These are phyloP conservation scores for Phylloporus scabripes DNA, from an alignment of 768 basidiomycete species.

Conservation along the genomic window DNA sequence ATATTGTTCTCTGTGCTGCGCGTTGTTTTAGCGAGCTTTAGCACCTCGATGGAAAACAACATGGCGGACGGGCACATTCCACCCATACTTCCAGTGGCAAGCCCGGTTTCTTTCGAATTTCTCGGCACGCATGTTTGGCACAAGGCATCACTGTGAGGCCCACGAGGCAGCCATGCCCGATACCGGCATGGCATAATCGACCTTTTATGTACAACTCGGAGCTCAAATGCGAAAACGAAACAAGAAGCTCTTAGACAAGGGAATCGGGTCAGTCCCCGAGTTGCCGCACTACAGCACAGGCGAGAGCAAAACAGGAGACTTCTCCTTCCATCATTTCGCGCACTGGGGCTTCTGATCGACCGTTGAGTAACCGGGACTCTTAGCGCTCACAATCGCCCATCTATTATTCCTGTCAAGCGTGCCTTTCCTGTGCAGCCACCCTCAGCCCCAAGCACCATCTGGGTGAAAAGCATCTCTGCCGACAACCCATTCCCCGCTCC, in stretches of 20 bases:
- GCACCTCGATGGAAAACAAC: conserved; percentile 38
- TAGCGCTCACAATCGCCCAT: not conserved
- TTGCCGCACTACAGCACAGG: conserved; percentile 2
- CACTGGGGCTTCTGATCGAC: conserved; percentile 1
- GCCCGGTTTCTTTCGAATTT: conserved; percentile 56
- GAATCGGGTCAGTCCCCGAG: conserved; percentile 22
- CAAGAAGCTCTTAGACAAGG: conserved; percentile 1
- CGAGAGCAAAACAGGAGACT: too few species aligned
- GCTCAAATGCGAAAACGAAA: too few species aligned
- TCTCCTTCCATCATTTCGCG: not conserved
- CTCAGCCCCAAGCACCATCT: too few species aligned
- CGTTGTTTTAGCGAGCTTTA: too few species aligned
- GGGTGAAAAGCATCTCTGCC: conserved; percentile 22
- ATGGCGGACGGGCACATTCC: conserved; percentile 39
- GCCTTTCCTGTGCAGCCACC: not conserved
- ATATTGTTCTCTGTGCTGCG: too few species aligned
- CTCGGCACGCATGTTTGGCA: conserved; percentile 51
- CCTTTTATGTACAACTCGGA: too few species aligned
- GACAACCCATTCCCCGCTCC: conserved; percentile 12
- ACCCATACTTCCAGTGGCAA: conserved; percentile 52
- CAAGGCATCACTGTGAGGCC: conserved; percentile 13
- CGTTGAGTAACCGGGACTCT: conserved; percentile 15
- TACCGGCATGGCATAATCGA: too few species aligned
- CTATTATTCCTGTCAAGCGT: not conserved
- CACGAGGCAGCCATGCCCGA: too few species aligned